A percentile compares a stretch with the other conserved stretches of the same genome.
Evolutionary conservation across 768 basidiomycete species (phyloP).

Genomic region (Clavaria fumosa): DNA sequence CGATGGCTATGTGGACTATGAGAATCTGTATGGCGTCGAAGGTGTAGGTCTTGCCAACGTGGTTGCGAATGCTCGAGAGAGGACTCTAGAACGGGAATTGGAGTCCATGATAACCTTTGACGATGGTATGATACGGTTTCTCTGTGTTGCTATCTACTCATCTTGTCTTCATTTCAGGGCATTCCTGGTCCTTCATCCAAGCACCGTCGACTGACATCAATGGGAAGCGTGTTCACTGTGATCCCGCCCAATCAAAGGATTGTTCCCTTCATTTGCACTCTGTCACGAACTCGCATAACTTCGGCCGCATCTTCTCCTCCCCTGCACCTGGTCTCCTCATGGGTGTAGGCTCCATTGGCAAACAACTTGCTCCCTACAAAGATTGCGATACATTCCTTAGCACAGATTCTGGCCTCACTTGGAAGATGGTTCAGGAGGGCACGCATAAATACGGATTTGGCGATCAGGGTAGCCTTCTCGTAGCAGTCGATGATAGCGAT

Average conservation of each 20-base stretch:
- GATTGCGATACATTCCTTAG: constrained; percentile 92
- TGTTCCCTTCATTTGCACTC: constrained; percentile 91
- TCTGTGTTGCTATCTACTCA: background rate
- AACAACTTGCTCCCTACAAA: constrained; percentile 50
- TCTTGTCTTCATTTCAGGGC: constrained; percentile 24
- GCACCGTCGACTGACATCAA: constrained; percentile 43
- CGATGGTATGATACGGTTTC: constrained; percentile 28
- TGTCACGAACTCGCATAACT: constrained; percentile 85
- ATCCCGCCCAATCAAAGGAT: constrained; percentile 32
- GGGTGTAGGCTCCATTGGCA: constrained; percentile 88
- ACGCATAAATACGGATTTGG: constrained; percentile 97
- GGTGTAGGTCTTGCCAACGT: constrained; percentile 87
- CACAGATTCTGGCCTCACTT: constrained; percentile 74
- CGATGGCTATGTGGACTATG: constrained; percentile 85
- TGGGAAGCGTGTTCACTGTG: constrained; percentile 48
- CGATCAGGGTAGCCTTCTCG: constrained; percentile 66
- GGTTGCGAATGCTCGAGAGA: constrained; percentile 67
- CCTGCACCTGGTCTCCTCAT: constrained; percentile 90
- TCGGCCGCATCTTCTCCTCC: constrained; percentile 87
- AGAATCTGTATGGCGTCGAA: constrained; percentile 71
- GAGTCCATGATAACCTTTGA: constrained; percentile 79
- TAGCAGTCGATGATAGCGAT: constrained; percentile 79
- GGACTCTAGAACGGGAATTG: constrained; percentile 53
- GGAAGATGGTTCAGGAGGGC: constrained; percentile 59
- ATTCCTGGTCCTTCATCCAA: constrained; percentile 58